phyloP scores from a whole-genome alignment of 306 rosid species.

The Biancaea sappan region DNA sequence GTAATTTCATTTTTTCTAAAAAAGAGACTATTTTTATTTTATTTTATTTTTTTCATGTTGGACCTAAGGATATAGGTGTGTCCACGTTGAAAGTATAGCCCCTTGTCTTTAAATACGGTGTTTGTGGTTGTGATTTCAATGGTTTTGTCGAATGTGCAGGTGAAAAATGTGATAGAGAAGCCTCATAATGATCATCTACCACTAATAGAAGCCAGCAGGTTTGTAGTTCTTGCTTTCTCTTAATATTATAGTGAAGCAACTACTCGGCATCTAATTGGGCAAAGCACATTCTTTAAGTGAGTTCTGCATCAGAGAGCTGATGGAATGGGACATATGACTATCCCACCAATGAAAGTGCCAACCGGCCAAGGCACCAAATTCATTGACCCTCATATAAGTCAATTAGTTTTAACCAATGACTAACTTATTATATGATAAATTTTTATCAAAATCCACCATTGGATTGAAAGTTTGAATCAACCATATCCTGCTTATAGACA shows the following conservation, averaged over 20 bases:
- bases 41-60: neutral
- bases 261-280: neutral
- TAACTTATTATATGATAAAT: no score
- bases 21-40: neutral
- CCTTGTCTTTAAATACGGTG: neutral
- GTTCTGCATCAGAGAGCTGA: neutral
- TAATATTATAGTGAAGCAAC: conserved; percentile 10
- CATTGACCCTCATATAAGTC: no score
- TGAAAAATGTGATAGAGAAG: conserved; percentile 95
- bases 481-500: no score
- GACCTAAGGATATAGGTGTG: neutral
- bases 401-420: no score
- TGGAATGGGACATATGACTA: neutral
- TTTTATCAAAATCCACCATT: no score
- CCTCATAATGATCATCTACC: conserved; percentile 95
- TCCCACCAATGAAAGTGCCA: no score
- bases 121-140: conserved; percentile 6
- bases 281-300: conserved; percentile 6
- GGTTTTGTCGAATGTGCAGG: conserved; percentile 64
- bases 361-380: no score
- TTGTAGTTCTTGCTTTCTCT: conserved; percentile 32
- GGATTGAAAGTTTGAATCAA: no score
- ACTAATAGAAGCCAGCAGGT: conserved; percentile 98
- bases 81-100: neutral
- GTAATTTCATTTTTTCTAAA: neutral